Base-by-base conservation (phyloP, 2,329 filamentous ascomycete species). In the Trichoderma koningiopsis region DNA sequence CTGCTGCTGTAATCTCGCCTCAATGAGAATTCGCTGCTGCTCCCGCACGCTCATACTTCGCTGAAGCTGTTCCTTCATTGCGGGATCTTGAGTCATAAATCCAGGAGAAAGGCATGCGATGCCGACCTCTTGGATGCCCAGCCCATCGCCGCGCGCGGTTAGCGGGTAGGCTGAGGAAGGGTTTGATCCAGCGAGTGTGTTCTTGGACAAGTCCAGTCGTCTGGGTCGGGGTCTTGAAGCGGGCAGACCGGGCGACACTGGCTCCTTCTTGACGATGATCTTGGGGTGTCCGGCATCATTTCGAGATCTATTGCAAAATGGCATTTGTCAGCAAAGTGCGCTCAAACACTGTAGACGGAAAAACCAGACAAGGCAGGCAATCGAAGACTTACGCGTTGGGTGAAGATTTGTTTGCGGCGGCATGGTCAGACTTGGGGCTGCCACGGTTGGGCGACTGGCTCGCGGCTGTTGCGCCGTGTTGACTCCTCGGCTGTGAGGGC, bases 201-300 rank as follows among this genome's bases (percentile, higher is more conserved):
- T 87, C 78, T 90, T 90, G 72, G 92, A 92, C 37, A 96, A 86
- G 79, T 96, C 92, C 69, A 96, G 86, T 76, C 89, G 91, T 76
- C 91, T 88, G 16, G 92, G 92, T 40, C 74, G 71, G 8, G 74
- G 74, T 63, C 92, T 88, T 66, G 91, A 87, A 70, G 89, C 87
- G 64, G 89, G 85, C 76, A 96, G 88, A 72, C 91, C 91, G 66
- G 95, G 95, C 58, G 95, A 97, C 53, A 91, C 88, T 40, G 94
- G 94, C 80, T 99, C 96, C 81, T 97, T 97, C 85, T 98, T 98
- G 70, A 99, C 94, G 72, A 97, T 87, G 72, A 97, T 96, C 82
- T 93, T 94, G 52, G 92, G 92, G 33, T 81, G 80, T 57, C 82
- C 85, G 79, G 79, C 82, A 81, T 78, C 86, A 84, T 81, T 84